phyloP scores from a whole-genome alignment of 2,329 filamentous ascomycete species.

The Penicillium corylophilum region DNA sequence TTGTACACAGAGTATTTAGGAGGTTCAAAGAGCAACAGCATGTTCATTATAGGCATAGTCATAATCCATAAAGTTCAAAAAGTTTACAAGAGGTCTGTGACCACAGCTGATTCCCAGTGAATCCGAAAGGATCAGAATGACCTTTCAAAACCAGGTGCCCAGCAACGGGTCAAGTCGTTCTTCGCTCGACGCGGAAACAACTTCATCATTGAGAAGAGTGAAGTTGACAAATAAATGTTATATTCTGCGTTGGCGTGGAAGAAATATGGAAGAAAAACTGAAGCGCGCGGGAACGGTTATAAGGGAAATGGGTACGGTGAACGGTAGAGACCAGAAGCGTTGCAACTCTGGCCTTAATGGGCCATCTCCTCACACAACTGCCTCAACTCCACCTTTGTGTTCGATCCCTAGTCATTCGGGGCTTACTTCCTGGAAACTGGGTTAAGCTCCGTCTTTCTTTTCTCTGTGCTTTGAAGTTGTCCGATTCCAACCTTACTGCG shows the following conservation, averaged over 20 bases:
- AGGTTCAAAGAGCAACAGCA: neutral
- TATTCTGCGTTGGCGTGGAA: conserved; percentile 51
- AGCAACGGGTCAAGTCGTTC: conserved; percentile 65
- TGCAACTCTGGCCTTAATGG: conserved; percentile 49
- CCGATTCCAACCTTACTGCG: conserved; percentile 15
- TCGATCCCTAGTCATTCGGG: conserved; percentile 31
- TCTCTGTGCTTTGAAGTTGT: conserved; percentile 22
- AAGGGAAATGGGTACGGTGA: conserved; percentile 29
- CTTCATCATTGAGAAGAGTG: conserved; percentile 50
- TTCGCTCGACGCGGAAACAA: conserved; percentile 71
- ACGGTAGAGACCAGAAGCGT: conserved; percentile 35
- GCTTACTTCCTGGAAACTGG: conserved; percentile 26
- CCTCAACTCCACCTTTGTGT: conserved; percentile 29
- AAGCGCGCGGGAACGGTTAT: conserved; percentile 28
- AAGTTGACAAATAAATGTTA: conserved; percentile 61
- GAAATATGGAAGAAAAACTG: conserved; percentile 41
- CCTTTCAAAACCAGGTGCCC: conserved; percentile 68
- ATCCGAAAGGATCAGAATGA: conserved; percentile 62
- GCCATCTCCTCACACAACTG: conserved; percentile 37
- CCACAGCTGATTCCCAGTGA: conserved; percentile 72
- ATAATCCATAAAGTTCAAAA: neutral
- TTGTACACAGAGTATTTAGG: conserved; percentile 13
- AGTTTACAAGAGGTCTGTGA: conserved; percentile 48
- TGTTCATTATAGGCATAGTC: neutral
- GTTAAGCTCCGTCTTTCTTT: conserved; percentile 31